Base-by-base conservation (phyloP, 2,329 filamentous ascomycete genomes). In the Pyrenophora seminiperda region DNA sequence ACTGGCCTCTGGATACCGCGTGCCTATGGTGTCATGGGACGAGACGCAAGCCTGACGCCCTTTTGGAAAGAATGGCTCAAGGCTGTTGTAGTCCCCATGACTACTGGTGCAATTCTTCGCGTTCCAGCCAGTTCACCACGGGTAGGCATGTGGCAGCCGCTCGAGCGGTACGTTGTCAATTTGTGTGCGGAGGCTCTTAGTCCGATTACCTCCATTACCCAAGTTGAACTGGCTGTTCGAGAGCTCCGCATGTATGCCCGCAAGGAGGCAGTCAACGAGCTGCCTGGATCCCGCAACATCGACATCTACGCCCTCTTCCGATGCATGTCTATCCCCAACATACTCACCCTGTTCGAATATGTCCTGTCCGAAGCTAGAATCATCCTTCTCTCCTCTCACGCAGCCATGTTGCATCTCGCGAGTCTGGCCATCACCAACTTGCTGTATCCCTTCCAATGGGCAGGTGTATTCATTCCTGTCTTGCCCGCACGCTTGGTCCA, bases 51-150 rank as follows among this genome's bases (percentile, higher is more conserved):
- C 53, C 83, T 95, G 75, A 91, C 92, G 58, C 84, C 86, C 24
- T 97, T 99, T 75, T 99, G 93, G 92, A 97, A 97, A 73, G 94
- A 99, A 72, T 99, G 94, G 94, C 82, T 99, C 39, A 88, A 91
- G 73, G 92, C 93, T 5, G 83, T 97, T 7, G 80, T 94, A n/a
- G 90, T 96, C 17, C 94, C 94, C 20, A 99, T 97, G 94, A 91
- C 87, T 1, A 91, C 96, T 68, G 91, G 93, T 15, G 85, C 82
- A 11, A 81, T 99, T 22, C 76, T 94, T 60, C 83, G 92, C 48
- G 86, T 99, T 6, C 91, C 94, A 5, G 81, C 90, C 7, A 96
- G 88, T 73, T 97, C 93, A 4, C 92, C 94, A 10, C 90, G 86
- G 65, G 86, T 96, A 58, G 94, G 94, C 36, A 85, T 91, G 68